Percentiles rank a stretch among this genome's conserved stretches.
phyloP scores from a whole-genome alignment of 148 eudicot genomes.

The Diospyros kaki region DNA sequence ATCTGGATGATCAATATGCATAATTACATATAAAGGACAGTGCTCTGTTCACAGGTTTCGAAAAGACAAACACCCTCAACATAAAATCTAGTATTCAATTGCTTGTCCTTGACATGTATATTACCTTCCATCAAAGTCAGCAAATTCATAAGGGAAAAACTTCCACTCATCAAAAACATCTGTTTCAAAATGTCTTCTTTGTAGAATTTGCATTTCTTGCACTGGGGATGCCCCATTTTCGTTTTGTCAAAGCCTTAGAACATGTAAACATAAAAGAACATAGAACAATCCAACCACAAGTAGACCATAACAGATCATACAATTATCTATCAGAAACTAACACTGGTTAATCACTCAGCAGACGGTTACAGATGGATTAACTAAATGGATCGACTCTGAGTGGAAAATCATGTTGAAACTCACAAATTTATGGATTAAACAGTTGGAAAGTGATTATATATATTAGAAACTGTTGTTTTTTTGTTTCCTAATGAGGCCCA shows the following conservation, averaged over 20 bases:
- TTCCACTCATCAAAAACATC: conserved; percentile 73
- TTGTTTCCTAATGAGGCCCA: too few relatives aligned
- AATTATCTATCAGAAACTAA: too few relatives aligned
- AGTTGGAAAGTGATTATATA: too few relatives aligned
- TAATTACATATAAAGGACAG: background rate
- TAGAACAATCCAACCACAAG: too few relatives aligned
- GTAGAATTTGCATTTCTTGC: background rate
- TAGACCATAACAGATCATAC: too few relatives aligned
- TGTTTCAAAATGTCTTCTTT: background rate
- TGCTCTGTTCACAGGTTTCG: background rate
- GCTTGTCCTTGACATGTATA: conserved; percentile 34
- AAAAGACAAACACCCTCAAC: conserved; percentile 39
- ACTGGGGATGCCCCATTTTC: background rate
- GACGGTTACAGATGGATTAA: too few relatives aligned
- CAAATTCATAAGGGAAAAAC: conserved; percentile 61
- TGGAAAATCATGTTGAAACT: too few relatives aligned
- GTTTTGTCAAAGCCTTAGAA: background rate
- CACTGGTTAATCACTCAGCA: too few relatives aligned
- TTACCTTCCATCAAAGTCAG: conserved; percentile 38
- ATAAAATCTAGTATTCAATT: conserved; percentile 57
- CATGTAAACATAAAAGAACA: background rate
- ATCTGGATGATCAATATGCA: background rate
- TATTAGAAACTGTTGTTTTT: too few relatives aligned
- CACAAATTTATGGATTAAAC: too few relatives aligned
- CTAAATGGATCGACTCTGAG: too few relatives aligned